A percentile compares a stretch with the other conserved stretches of the same genome.
phyloP scores from a whole-genome alignment of 352 stramenopile species.

The Elongisporangium anandrum region DNA sequence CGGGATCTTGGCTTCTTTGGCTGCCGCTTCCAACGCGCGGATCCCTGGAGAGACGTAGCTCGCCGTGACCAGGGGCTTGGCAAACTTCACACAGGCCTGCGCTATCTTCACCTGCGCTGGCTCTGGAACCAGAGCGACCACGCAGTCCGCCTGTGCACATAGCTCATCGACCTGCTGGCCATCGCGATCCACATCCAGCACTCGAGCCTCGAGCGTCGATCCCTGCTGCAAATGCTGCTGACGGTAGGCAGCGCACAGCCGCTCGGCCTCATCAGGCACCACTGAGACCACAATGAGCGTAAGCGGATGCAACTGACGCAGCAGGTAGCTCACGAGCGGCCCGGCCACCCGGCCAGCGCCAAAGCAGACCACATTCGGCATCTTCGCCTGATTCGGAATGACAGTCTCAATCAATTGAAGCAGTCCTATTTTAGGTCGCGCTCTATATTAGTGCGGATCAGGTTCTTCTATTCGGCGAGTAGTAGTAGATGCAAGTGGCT shows the following conservation, averaged over 20 bases:
- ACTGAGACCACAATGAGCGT: constrained; percentile 20
- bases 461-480: constrained; percentile 16
- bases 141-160: constrained; percentile 45
- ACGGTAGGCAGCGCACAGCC: constrained; percentile 17
- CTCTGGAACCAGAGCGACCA: constrained; percentile 81
- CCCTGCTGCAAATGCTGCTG: not conserved
- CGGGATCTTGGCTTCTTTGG: constrained; percentile 45
- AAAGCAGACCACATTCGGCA: constrained; percentile 29
- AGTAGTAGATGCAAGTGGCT: constrained; percentile 71
- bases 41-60: constrained; percentile 88
- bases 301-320: constrained; percentile 12
- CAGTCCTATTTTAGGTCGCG: no score
- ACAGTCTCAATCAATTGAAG: no score
- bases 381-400: no score
- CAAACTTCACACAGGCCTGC: constrained; percentile 50
- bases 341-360: constrained; percentile 40
- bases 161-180: constrained; percentile 13
- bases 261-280: constrained; percentile 20
- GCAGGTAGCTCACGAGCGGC: constrained; percentile 34
- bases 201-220: constrained; percentile 7
- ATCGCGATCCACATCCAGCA: constrained; percentile 19
- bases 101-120: constrained; percentile 74
- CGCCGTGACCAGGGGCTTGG: constrained; percentile 82
- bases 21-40: constrained; percentile 35
- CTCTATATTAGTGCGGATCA: no score